These are phyloP conservation scores for Nothophaeocryptopus gaeumannii DNA, from an alignment of 2,329 filamentous ascomycete genomes.

Conservation along the genomic window DNA sequence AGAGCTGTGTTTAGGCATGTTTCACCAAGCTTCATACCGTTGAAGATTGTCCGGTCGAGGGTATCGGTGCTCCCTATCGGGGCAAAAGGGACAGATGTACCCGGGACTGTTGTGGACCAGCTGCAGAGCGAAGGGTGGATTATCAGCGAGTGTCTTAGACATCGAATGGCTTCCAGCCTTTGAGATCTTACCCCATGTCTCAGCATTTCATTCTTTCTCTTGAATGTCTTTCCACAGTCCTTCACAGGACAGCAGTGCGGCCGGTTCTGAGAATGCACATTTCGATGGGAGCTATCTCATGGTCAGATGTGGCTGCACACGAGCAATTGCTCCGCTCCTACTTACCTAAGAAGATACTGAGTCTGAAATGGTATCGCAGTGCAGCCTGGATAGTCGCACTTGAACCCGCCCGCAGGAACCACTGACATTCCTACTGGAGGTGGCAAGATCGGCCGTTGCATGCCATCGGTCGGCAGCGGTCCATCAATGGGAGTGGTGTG, in stretches of 20 bases:
- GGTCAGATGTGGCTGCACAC: background rate
- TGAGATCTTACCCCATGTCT: conserved; percentile 55
- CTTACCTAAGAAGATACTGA: conserved; percentile 67
- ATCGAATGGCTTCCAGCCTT: too few relatives aligned
- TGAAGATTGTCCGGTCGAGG: conserved; percentile 94
- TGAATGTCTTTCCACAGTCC: conserved; percentile 64
- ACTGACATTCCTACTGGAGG: conserved; percentile 38
- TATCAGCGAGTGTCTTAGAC: too few relatives aligned
- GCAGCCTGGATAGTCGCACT: conserved; percentile 63
- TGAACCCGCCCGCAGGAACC: conserved; percentile 46
- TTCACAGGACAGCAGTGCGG: conserved; percentile 62
- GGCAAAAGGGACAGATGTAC: conserved; percentile 94
- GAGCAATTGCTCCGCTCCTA: conserved; percentile 2
- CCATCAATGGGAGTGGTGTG: conserved; percentile 37
- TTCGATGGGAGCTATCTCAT: conserved; percentile 62
- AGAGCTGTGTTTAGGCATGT: background rate
- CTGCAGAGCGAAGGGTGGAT: too few relatives aligned
- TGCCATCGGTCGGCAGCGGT: conserved; percentile 29
- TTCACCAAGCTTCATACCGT: conserved; percentile 56
- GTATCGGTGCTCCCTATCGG: conserved; percentile 89
- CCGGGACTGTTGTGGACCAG: conserved; percentile 92
- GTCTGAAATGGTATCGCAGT: conserved; percentile 73
- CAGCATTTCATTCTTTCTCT: conserved; percentile 69
- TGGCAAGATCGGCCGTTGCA: conserved; percentile 27
- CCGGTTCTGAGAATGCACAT: conserved; percentile 62